Conservation (phyloP, 169 alveolate genomes). For the Eimeria falciformis region DNA sequence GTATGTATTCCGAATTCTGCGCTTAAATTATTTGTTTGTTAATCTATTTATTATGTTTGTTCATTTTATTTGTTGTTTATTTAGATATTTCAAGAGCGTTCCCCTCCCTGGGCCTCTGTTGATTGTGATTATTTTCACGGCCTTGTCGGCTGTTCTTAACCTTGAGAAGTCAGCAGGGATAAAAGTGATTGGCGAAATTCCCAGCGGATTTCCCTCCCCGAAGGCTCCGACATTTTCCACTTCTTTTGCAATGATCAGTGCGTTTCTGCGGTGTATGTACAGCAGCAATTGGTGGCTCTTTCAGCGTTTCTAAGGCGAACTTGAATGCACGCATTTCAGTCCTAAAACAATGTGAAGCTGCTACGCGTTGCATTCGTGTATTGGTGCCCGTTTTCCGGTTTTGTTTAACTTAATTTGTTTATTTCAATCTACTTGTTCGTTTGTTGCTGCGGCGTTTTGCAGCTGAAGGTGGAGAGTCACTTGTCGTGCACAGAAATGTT, state of each 20-base stretch:
- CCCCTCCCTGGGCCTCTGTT: constrained; percentile 77
- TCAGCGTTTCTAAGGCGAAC: neutral
- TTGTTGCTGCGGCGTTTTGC: neutral
- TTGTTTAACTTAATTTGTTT: neutral
- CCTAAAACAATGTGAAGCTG: too few species aligned
- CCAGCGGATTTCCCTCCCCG: constrained; percentile 77
- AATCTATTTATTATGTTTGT: too few species aligned
- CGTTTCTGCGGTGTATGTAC: neutral
- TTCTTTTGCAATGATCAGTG: constrained; percentile 29
- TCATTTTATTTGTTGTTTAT: neutral
- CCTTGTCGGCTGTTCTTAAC: constrained; percentile 32
- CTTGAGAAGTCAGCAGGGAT: constrained; percentile 45
- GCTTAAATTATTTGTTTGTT: too few species aligned
- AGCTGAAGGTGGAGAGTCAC: constrained; percentile 60
- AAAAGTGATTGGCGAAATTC: constrained; percentile 67
- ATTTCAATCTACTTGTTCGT: neutral
- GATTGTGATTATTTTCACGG: constrained; percentile 65
- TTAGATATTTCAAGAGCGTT: constrained; percentile 68
- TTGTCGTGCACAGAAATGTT: constrained; percentile 28
- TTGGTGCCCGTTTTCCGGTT: neutral
- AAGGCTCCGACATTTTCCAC: constrained; percentile 63
- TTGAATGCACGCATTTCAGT: too few species aligned
- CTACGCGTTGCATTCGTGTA: neutral
- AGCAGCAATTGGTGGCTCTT: neutral
- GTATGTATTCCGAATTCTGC: neutral